These are phyloP conservation scores for Sporothrix curviconia DNA, from an alignment of 2,329 filamentous ascomycete genomes.

Conservation along the genomic window DNA sequence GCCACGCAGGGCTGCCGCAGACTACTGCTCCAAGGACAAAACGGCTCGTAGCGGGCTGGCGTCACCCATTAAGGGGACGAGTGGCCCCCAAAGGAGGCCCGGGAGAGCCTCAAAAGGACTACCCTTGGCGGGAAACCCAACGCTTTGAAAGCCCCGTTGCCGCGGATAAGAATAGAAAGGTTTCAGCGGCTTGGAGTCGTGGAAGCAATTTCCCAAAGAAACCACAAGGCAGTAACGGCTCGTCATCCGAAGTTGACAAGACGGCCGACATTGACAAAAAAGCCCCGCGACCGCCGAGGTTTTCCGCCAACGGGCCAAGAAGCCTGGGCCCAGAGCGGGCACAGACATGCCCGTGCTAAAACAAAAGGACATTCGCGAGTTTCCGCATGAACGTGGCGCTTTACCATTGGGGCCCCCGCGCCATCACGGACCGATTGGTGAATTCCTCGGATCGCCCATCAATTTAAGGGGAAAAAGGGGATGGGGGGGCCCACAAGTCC, in stretches of 20 bases:
- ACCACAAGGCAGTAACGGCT: conserved; percentile 27
- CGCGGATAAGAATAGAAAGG: conserved; percentile 43
- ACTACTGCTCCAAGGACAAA: too few relatives aligned
- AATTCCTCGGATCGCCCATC: too few relatives aligned
- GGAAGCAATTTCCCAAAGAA: conserved; percentile 29
- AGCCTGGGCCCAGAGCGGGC: conserved; percentile 41
- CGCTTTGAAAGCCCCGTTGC: too few relatives aligned
- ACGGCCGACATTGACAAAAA: conserved; percentile 28
- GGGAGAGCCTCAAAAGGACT: conserved; percentile 43
- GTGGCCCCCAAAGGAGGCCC: conserved; percentile 43
- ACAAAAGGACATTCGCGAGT: conserved; percentile 70
- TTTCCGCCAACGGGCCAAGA: too few relatives aligned
- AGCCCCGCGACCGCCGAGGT: too few relatives aligned
- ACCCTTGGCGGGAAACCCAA: too few relatives aligned
- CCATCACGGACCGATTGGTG: conserved; percentile 68
- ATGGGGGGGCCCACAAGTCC: too few relatives aligned
- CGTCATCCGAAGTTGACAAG: too few relatives aligned
- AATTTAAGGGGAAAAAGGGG: conserved; percentile 62
- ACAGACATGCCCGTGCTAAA: conserved; percentile 50
- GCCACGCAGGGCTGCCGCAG: conserved; percentile 24
- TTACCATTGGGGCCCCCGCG: conserved; percentile 65
- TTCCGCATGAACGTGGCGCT: conserved; percentile 73
- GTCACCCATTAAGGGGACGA: too few relatives aligned
- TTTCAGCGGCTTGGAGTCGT: conserved; percentile 35
- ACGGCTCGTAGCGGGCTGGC: too few relatives aligned